These are phyloP conservation scores for Gastrolobium bilobum DNA, from an alignment of 306 rosid species.

Conservation along the genomic window DNA sequence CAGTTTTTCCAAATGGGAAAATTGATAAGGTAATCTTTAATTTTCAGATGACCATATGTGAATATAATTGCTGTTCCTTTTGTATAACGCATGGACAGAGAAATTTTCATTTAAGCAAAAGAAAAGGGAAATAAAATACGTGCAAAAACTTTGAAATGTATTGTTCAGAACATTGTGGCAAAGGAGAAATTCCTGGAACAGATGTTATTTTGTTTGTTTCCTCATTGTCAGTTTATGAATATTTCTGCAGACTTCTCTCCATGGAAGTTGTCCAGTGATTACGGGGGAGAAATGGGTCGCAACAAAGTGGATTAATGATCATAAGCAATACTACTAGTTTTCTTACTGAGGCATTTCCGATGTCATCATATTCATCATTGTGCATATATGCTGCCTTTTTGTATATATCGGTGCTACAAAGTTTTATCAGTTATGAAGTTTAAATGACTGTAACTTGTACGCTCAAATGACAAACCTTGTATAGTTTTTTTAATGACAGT, in stretches of 20 bases:
- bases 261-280: constrained; percentile 80
- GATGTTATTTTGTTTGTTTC: constrained; percentile 6
- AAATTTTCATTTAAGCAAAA: not conserved
- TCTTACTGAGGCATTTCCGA: not conserved
- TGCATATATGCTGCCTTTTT: not conserved
- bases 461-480: not conserved
- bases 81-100: not conserved
- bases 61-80: not conserved
- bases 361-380: not conserved
- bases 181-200: not conserved
- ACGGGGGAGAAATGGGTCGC: constrained; percentile 82
- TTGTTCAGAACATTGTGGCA: not conserved
- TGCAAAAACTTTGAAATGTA: too few species aligned
- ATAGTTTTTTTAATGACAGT: not conserved
- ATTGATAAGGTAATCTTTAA: constrained; percentile 62
- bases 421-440: not conserved
- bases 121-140: not conserved
- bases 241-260: constrained; percentile 68
- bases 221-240: constrained; percentile 17
- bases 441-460: not conserved
- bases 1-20: constrained; percentile 65
- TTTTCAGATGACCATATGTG: not conserved
- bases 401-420: constrained; percentile 13
- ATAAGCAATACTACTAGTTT: constrained; percentile 43
- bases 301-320: constrained; percentile 72